Evolutionary conservation across 495 filamentous ascomycete genomes (phyloP), one percentile per base, ranked within the genome.

Genomic region (Aspergillus ostianus): DNA sequence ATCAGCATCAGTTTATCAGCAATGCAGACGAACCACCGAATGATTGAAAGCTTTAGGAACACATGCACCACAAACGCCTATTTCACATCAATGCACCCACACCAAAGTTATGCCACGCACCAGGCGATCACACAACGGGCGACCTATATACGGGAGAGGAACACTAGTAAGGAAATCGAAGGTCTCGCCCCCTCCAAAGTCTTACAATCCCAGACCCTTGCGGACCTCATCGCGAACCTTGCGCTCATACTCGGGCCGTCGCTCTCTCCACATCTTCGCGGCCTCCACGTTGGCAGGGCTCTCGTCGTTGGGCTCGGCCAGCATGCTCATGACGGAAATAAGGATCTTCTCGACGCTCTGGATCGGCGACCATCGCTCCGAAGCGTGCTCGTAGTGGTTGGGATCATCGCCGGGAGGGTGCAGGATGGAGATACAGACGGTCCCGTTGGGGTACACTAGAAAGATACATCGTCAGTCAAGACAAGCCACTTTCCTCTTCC

Each of bases 331-430:
- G 49, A 99, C 94, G 1, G 85, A 89, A 55, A 98, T 92, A 61
- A 99, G 77, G 56, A 99, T 99, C 84, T 97, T 98, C 82, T 98
- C 95, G 63, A 97, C 92, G 58, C 87, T 91, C 77, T 98, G 94
- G 48, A 99, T 97, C 47, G 94, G 94, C 47, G 86, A 89, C 94
- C 94, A 99, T 51, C 94, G 84, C 80, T 99, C 94, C 19, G 86
- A 89, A 21, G 95, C 95, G 65, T 93, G 90, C 76, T 99, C 94
- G 80, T 99, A 99, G 73, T 98, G 95, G 73, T 96, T 96, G 61
- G 94, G 93, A 75, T 99, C 94, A 71, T 99, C 95, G 63, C 92
- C 93, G n/a, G 94, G 94, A 5, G 95, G 88, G 77, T 99, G 94
- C 10, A 99, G 86, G 79, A 99, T 99, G 15, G 90, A 94, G 61